Evolutionary conservation across 192 early-diverging fungal genomes (phyloP), one percentile per base, ranked within the genome.

Genomic region (Backusella psychrophila): DNA sequence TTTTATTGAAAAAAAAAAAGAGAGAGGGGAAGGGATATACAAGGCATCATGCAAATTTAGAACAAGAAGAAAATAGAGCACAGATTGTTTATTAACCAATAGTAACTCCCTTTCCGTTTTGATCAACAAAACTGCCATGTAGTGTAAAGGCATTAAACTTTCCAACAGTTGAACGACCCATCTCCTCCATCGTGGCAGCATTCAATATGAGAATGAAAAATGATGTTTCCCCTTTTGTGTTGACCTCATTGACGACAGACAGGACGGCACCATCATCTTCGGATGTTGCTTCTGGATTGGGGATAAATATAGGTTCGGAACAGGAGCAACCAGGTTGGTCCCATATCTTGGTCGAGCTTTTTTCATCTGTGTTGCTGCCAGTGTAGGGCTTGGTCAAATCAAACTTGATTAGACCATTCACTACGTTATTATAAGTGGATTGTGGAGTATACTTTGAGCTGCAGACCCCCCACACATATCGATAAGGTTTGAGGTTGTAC

Each of bases 261-360:
- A 83, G 31, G 1, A 83, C 36, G 0, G 75, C 82, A 42, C 82
- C 82, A 14, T 83, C 78, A 31, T 83, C 82, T 65, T 83, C 79
- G 19, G 26, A 26, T 29, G 39, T 80, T 14, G 33, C 72, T 33
- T 80, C 70, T 12, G 66, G 76, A 19, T 66, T 41, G 4, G 78
- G 76, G 3, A 83, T 34, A 73, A 80, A 83, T 3, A 80, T 75
- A 9, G 76, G 78, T 53, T 80, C 82, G 3, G 82, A 53, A 56
- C 82, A 83, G 19, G 67, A 75, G 34, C 75, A 80, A 4, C 78
- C 76, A 0, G 82, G 78, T 52, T 80, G 69, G 41, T 83, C 78
- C 82, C 78, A 83, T 1, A 75, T 56, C n/a, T 53, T 33, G 17
- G 71, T 66, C 12, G 66, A 56, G 11, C 65, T 74, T 59, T 42